Evolutionary conservation across 2,329 filamentous ascomycete species (phyloP).

Genomic region (Neoarthrinium moseri): DNA sequence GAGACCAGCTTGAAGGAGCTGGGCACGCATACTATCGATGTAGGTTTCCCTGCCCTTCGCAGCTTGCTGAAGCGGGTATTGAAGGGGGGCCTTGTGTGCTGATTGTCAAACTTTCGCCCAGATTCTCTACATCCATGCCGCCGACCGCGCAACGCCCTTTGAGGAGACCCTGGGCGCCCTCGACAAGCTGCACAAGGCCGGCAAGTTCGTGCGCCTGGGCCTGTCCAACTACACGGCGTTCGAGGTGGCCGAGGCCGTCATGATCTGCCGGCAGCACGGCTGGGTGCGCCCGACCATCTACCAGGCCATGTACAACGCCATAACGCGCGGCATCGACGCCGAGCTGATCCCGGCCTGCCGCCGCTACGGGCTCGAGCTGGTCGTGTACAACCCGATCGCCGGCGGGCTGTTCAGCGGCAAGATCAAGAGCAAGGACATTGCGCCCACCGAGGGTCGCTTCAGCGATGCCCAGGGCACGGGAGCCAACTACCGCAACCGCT

Average conservation of each 20-base stretch:
- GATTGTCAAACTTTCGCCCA: background rate
- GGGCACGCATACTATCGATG: slow-evolving; percentile 70
- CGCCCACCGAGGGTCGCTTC: slow-evolving; percentile 69
- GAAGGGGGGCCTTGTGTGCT: no score
- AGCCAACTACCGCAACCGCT: slow-evolving; percentile 61
- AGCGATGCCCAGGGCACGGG: slow-evolving; percentile 53
- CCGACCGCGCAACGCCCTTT: slow-evolving; percentile 69
- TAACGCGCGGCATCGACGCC: slow-evolving; percentile 71
- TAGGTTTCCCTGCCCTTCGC: no score
- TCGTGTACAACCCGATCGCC: slow-evolving; percentile 80
- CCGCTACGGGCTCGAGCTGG: slow-evolving; percentile 75
- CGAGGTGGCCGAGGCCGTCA: slow-evolving; percentile 82
- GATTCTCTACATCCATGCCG: slow-evolving; percentile 75
- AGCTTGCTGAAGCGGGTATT: no score
- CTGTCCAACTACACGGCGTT: slow-evolving; percentile 84
- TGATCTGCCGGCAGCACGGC: slow-evolving; percentile 73
- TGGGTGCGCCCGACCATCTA: slow-evolving; percentile 85
- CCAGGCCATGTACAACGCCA: slow-evolving; percentile 85
- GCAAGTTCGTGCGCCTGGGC: slow-evolving; percentile 79
- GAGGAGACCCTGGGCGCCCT: slow-evolving; percentile 75
- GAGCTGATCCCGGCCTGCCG: slow-evolving; percentile 74
- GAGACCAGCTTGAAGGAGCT: slow-evolving; percentile 70
- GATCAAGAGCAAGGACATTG: slow-evolving; percentile 53
- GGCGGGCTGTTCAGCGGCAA: slow-evolving; percentile 81
- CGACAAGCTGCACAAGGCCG: slow-evolving; percentile 79